Evolutionary conservation across 495 filamentous ascomycete species (phyloP).

Genomic region (Penicillium subrubescens): DNA sequence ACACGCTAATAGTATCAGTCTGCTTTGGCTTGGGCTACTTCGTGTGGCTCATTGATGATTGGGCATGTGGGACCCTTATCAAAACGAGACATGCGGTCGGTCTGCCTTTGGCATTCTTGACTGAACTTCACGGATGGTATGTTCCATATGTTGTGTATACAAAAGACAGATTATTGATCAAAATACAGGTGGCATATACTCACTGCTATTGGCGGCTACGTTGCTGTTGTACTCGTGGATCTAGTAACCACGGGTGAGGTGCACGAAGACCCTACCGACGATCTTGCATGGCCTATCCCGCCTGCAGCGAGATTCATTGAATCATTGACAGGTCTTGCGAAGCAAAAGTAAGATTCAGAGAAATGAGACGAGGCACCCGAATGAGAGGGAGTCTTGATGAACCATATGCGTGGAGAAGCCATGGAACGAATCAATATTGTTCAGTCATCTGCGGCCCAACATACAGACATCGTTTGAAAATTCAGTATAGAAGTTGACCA

Average conservation of each 20-base stretch:
- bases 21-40: slow-evolving; percentile 33
- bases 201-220: slow-evolving; percentile 36
- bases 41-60: slow-evolving; percentile 36
- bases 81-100: slow-evolving; percentile 20
- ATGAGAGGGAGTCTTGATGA: background rate
- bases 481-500: background rate
- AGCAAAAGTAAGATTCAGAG: background rate
- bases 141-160: background rate
- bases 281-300: slow-evolving; percentile 29
- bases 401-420: background rate
- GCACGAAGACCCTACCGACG: slow-evolving; percentile 18
- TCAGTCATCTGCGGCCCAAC: background rate
- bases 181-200: slow-evolving; percentile 36
- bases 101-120: slow-evolving; percentile 32
- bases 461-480: background rate
- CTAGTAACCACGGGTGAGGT: slow-evolving; percentile 30
- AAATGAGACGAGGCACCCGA: background rate
- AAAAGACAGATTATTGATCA: background rate
- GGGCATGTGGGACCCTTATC: slow-evolving; percentile 21
- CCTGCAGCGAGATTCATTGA: slow-evolving; percentile 11
- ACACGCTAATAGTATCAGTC: slow-evolving; percentile 15
- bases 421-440: background rate
- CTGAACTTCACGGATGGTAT: slow-evolving; percentile 39
- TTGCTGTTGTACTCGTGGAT: slow-evolving; percentile 35
- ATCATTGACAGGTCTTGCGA: background rate